These are phyloP conservation scores for Chiua virens DNA, from an alignment of 768 basidiomycete species.

Conservation along the genomic window DNA sequence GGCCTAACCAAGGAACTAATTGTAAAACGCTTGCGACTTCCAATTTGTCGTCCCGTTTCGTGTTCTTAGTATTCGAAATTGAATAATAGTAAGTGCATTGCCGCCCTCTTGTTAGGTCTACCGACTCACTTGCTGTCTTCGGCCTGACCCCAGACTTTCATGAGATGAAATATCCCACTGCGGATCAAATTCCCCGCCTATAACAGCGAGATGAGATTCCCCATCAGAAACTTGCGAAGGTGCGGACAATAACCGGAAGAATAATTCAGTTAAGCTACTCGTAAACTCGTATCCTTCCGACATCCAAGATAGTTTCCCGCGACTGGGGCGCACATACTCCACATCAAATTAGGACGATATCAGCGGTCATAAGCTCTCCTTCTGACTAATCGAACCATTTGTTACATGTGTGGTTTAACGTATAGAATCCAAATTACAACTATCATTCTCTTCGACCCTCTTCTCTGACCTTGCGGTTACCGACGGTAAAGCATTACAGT, in stretches of 20 bases:
- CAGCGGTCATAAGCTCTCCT: constrained; percentile 88
- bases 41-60: background rate
- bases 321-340: constrained; percentile 95
- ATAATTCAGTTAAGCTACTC: background rate
- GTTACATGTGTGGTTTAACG: constrained; percentile 54
- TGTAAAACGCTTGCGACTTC: too few species aligned
- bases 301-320: constrained; percentile 65
- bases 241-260: constrained; percentile 7
- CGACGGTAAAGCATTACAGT: background rate
- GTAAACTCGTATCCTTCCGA: constrained; percentile 89
- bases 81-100: background rate
- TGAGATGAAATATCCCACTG: background rate
- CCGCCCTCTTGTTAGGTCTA: background rate
- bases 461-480: background rate
- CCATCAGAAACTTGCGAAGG: constrained; percentile 21
- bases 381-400: constrained; percentile 82
- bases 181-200: constrained; percentile 5
- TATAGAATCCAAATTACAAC: constrained; percentile 3
- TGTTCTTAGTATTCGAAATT: background rate
- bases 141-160: background rate
- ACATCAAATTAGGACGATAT: constrained; percentile 94
- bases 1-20: too few species aligned
- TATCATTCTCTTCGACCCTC: background rate
- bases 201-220: constrained; percentile 7
- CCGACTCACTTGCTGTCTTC: too few species aligned